phyloP scores from a whole-genome alignment of 306 rosid genomes.

The Morella rubra region DNA sequence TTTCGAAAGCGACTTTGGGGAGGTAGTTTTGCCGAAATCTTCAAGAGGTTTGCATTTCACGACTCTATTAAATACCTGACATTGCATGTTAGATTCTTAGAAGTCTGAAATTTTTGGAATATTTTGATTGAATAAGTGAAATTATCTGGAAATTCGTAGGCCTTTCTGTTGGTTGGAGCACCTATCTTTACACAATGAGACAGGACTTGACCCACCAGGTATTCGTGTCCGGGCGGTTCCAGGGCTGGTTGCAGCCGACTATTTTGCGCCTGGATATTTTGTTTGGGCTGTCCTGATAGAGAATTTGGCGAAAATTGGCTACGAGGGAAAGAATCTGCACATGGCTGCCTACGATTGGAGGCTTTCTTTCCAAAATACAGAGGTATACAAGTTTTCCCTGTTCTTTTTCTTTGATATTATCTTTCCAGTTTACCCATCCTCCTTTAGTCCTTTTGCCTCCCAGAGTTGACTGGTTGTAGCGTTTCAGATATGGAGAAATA shows the following conservation, averaged over 20 bases:
- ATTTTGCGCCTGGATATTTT: constrained; percentile 56
- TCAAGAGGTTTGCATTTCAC: constrained; percentile 51
- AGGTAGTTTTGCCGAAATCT: constrained; percentile 57
- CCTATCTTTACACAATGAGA: constrained; percentile 67
- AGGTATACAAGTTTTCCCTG: constrained; percentile 39
- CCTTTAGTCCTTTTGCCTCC: neutral
- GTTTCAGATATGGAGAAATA: neutral
- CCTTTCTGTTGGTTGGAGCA: constrained; percentile 86
- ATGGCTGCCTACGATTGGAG: constrained; percentile 89
- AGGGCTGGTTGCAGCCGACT: constrained; percentile 55
- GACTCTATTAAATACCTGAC: neutral
- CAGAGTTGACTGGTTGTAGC: neutral
- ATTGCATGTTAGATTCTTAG: constrained; percentile 7
- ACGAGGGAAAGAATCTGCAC: constrained; percentile 73
- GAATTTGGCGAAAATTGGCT: constrained; percentile 78
- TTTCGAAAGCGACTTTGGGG: constrained; percentile 73
- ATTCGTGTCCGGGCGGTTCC: constrained; percentile 77
- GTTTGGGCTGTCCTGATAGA: constrained; percentile 75
- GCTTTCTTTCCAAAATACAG: constrained; percentile 79
- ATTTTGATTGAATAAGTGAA: constrained; percentile 10
- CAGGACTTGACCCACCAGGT: constrained; percentile 83
- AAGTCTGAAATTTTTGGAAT: neutral
- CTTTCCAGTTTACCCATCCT: neutral
- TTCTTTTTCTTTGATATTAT: neutral
- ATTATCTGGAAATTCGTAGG: constrained; percentile 32